Conservation (phyloP, 345 rosid genomes). For the Camelina laxa region DNA sequence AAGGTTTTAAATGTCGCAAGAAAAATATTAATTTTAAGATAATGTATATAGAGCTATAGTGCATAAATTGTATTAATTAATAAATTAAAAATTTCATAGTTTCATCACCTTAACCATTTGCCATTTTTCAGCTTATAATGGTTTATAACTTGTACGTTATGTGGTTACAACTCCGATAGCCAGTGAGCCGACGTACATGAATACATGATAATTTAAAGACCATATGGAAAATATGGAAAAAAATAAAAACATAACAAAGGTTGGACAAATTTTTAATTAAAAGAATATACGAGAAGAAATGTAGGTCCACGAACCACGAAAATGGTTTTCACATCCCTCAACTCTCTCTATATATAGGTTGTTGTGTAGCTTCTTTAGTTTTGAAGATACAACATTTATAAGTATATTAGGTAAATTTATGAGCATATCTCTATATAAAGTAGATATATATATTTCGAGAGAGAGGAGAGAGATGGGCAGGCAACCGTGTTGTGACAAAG, state of each 20-base stretch:
- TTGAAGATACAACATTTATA: conserved; percentile 24
- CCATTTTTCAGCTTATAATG: not conserved
- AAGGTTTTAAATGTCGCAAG: not conserved
- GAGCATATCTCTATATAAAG: conserved; percentile 12
- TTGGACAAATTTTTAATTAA: conserved; percentile 11
- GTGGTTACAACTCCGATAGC: not conserved
- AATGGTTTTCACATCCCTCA: conserved; percentile 25
- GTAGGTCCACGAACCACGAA: conserved; percentile 43
- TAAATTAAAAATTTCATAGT: not conserved
- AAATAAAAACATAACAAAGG: not conserved
- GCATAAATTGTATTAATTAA: not conserved
- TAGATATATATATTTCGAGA: not conserved
- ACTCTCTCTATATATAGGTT: conserved; percentile 43
- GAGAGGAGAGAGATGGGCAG: conserved; percentile 69
- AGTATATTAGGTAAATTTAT: conserved; percentile 20
- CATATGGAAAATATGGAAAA: not conserved
- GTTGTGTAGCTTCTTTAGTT: conserved; percentile 38
- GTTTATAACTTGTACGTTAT: not conserved
- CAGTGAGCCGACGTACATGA: not conserved
- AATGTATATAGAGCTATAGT: not conserved
- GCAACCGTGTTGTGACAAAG: conserved; percentile 95
- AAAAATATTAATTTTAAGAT: not conserved
- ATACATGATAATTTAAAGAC: not conserved
- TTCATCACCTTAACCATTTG: not conserved
- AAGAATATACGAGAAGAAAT: conserved; percentile 41